Evolutionary conservation across 805 yeast genomes (phyloP).

Genomic region (Lipomyces lipofer): DNA sequence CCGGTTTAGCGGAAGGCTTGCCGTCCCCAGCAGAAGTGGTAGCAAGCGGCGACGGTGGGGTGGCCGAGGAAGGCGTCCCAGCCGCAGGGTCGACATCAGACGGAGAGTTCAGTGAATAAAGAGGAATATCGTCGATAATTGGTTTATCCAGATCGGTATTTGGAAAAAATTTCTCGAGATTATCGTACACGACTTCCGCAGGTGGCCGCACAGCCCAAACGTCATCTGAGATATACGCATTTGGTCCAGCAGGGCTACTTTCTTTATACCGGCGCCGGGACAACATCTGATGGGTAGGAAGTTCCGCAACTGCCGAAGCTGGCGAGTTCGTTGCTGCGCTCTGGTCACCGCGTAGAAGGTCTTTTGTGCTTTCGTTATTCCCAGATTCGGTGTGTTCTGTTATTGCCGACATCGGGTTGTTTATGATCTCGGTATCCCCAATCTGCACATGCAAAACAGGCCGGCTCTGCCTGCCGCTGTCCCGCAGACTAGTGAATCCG

Average conservation of each 20-base stretch:
- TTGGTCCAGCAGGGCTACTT: background rate
- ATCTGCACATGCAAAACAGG: conserved; percentile 28
- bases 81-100: background rate
- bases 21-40: background rate
- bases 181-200: conserved; percentile 87
- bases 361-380: background rate
- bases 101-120: conserved; percentile 21
- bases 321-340: conserved; percentile 23
- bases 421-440: conserved; percentile 13
- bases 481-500: conserved; percentile 9
- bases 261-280: background rate
- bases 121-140: conserved; percentile 60
- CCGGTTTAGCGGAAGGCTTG: background rate
- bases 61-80: background rate
- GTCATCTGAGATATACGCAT: conserved; percentile 2
- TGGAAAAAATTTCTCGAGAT: conserved; percentile 90
- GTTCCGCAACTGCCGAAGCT: conserved; percentile 23
- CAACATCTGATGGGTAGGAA: conserved; percentile 7
- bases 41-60: background rate
- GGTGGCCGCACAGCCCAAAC: conserved; percentile 86
- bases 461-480: conserved; percentile 18
- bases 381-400: conserved; percentile 24
- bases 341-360: background rate
- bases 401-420: conserved; percentile 21
- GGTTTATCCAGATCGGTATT: conserved; percentile 89